Evolutionary conservation across 2,329 filamentous ascomycete species (phyloP), one percentile per base, ranked within the genome.

Genomic region (Penicillium sp.): DNA sequence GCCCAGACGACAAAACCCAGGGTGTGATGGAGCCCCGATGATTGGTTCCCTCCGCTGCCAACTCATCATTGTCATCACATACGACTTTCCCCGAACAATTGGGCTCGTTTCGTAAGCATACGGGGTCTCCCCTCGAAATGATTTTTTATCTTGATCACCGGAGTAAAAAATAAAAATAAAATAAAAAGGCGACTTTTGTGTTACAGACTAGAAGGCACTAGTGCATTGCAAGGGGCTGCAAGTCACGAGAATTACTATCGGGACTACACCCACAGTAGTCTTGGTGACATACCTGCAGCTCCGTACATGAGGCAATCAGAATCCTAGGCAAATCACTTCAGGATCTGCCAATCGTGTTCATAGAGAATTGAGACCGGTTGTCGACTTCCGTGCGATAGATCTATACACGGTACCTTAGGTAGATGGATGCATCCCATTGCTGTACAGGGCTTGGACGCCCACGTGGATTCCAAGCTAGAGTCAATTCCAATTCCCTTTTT

Each of bases 31-130:
- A 62, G 50, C 14, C 35, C 16, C 27, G 11, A 26, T 62, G 58
- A 67, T 67, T 65, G 63, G 64, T 54, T 51, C 63, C 45, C 35
- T 26, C 33, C 31, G 19, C 56, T 66, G 64, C 64, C 64, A 62
- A 50, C 62, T 60, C 63, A 63, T 65, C 63, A 64, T 60, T 45
- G 60, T 60, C 63, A 63, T 65, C 63, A 65, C 60, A 55, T 42
- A 42, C 11, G 19, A 23, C 13, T 19, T 29, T 33, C 19, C 44
- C 46, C 46, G 27, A 25, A 27, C 26, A 13, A 6, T 19, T 19
- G 25, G 14, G 19, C 9, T 11, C 29, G 23, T 29, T 19, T 5
- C 8, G 26, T 7, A 3, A 46, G 19, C 29, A 26, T 10, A n/a
- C 16, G 33, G 19, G 19, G 31, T 23, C 19, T 39, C 8, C n/a